Evolutionary conservation across 257 asterid genomes (phyloP).

Genomic region (Nicotiana sylvestris): DNA sequence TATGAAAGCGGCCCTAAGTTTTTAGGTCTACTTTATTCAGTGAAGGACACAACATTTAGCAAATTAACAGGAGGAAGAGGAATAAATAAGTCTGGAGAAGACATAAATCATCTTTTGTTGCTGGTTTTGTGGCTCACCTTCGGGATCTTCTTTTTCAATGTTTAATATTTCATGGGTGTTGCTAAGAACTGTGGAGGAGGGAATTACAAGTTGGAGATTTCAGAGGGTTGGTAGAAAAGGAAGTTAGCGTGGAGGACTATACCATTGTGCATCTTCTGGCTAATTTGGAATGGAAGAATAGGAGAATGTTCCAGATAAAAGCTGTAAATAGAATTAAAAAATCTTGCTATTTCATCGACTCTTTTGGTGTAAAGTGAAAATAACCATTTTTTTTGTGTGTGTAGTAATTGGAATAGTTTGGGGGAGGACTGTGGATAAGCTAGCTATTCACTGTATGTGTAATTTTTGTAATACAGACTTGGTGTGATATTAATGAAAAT

Average conservation of each 20-base stretch:
- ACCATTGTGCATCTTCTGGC: background rate
- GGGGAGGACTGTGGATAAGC: background rate
- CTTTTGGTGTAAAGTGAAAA: background rate
- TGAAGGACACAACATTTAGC: background rate
- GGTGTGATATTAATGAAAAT: background rate
- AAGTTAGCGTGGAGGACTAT: background rate
- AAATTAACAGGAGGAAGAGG: background rate
- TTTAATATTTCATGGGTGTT: background rate
- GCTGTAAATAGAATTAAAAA: background rate
- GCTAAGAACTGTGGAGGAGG: slow-evolving; percentile 1
- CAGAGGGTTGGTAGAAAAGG: slow-evolving; percentile 3
- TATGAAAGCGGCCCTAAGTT: background rate
- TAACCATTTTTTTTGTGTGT: background rate
- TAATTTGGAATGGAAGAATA: slow-evolving; percentile 5
- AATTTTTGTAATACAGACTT: background rate
- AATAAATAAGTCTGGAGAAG: background rate
- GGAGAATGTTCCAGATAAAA: background rate
- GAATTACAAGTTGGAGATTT: background rate
- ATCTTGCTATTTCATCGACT: background rate
- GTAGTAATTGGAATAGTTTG: background rate
- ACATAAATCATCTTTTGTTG: background rate
- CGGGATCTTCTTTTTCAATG: background rate
- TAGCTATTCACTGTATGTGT: background rate
- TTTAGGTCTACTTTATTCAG: background rate
- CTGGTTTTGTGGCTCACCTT: background rate